Base-by-base conservation (phyloP, 2,329 filamentous ascomycete genomes). In the Lojkania enalia region DNA sequence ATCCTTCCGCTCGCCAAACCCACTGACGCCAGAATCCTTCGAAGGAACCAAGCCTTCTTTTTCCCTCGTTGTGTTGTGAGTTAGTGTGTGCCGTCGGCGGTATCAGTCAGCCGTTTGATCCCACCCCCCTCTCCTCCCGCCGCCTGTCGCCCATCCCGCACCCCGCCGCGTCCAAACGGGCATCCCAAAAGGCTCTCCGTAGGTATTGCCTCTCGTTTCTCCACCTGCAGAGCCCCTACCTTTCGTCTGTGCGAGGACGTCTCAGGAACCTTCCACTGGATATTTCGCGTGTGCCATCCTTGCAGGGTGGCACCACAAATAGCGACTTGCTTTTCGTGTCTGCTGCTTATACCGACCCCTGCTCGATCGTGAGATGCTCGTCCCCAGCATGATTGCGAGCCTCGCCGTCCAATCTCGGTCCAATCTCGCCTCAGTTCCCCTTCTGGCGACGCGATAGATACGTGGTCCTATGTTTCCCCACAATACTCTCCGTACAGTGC, bases 31-130 rank as follows among this genome's bases (percentile, higher is more conserved):
- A 27, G 23, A 27, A 27, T 27, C 23, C 23, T 27, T 27, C 23
- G 23, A 27, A n/a, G n/a, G n/a, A n/a, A n/a, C n/a, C n/a, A n/a
- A n/a, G n/a, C n/a, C n/a, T n/a, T n/a, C n/a, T n/a, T n/a, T n/a
- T n/a, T n/a, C n/a, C n/a, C n/a, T n/a, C n/a, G n/a, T n/a, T n/a
- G n/a, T n/a, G n/a, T n/a, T n/a, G n/a, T n/a, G n/a, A n/a, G n/a
- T n/a, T n/a, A 27, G 23, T 7, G 23, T 15, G 30, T 33, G 30
- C 30, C 30, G 30, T 33, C 30, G 30, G 30, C 30, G 30, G 30
- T 33, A 33, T 33, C 30, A 33, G 30, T 33, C 9, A 9, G 15
- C 15, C 30, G 30, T 33, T 33, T 33, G 30, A 33, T 33, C 30
- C 30, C 30, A 33, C 30, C 30, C 30, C 30, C 15, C 9, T n/a